Conservation (phyloP, 169 alveolate species). For the Cryptosporidium meleagridis region DNA sequence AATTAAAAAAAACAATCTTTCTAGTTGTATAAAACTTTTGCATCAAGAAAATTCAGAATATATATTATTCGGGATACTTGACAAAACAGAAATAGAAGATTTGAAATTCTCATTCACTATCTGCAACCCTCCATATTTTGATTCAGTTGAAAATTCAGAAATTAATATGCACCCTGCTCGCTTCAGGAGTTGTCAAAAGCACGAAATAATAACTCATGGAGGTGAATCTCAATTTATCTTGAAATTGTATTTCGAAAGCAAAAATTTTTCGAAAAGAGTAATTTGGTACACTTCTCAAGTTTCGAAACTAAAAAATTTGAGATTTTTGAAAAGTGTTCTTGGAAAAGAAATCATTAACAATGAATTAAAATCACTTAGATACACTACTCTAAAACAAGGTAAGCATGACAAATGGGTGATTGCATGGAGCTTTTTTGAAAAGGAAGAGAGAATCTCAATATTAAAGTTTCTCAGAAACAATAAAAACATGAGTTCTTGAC, state of each 20-base stretch:
- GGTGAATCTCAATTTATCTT: conserved; percentile 77
- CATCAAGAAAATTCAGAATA: conserved; percentile 51
- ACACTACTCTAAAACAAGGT: conserved; percentile 44
- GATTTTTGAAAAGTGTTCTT: background rate
- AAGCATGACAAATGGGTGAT: conserved; percentile 54
- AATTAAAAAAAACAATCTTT: conserved; percentile 52
- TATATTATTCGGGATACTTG: conserved; percentile 65
- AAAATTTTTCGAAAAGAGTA: conserved; percentile 34
- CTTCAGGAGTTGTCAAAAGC: conserved; percentile 27
- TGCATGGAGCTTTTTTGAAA: conserved; percentile 71
- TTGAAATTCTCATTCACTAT: conserved; percentile 65
- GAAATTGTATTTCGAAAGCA: conserved; percentile 74
- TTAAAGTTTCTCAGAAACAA: conserved; percentile 41
- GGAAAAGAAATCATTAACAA: conserved; percentile 29
- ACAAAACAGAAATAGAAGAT: conserved; percentile 2
- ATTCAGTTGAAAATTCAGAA: conserved; percentile 8
- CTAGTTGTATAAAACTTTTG: conserved; percentile 38
- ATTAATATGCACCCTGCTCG: conserved; percentile 68
- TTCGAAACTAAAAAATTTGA: conserved; percentile 70
- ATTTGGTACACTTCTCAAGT: conserved; percentile 80
- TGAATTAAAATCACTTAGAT: conserved; percentile 4
- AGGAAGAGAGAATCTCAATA: conserved; percentile 39
- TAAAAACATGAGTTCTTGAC: background rate
- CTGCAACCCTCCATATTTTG: conserved; percentile 81
- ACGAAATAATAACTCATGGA: conserved; percentile 77